These are phyloP conservation scores for Fusarium continuum DNA, from an alignment of 2,329 filamentous ascomycete genomes.

Conservation along the genomic window DNA sequence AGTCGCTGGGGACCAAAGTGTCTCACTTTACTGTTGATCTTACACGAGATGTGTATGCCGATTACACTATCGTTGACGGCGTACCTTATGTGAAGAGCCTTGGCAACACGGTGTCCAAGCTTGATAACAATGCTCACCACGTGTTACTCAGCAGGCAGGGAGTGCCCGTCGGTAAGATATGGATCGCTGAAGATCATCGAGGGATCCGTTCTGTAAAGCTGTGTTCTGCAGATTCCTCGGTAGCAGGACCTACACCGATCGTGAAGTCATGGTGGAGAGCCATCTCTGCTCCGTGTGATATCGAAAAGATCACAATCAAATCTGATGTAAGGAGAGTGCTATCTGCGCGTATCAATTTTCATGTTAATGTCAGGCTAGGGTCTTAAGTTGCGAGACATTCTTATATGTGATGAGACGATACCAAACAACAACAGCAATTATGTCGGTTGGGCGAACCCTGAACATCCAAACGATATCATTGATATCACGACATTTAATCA, in stretches of 20 bases:
- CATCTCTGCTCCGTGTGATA: neutral
- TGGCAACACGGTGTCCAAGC: neutral
- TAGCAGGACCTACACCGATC: constrained; percentile 15
- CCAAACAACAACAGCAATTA: neutral
- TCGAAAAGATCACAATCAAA: neutral
- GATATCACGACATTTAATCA: constrained; percentile 14
- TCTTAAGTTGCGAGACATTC: constrained; percentile 14
- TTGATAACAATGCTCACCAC: neutral
- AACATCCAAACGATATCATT: constrained; percentile 6
- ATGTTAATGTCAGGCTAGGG: constrained; percentile 3
- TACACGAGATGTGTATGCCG: constrained; percentile 1
- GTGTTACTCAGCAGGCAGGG: neutral
- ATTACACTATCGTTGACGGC: constrained; percentile 4
- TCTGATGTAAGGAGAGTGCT: constrained; percentile 1
- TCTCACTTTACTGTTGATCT: neutral
- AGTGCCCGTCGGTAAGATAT: constrained; percentile 4
- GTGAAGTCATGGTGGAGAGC: constrained; percentile 15
- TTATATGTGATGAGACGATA: neutral
- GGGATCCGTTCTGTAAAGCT: constrained; percentile 16
- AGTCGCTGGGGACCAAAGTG: neutral
- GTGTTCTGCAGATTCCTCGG: neutral
- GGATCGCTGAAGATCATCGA: constrained; percentile 24
- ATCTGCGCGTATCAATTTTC: neutral
- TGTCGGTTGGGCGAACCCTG: constrained; percentile 14
- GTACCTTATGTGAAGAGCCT: constrained; percentile 13